Conservation (phyloP, 1,139 yeast species). For the Debaryomyces sp. region DNA sequence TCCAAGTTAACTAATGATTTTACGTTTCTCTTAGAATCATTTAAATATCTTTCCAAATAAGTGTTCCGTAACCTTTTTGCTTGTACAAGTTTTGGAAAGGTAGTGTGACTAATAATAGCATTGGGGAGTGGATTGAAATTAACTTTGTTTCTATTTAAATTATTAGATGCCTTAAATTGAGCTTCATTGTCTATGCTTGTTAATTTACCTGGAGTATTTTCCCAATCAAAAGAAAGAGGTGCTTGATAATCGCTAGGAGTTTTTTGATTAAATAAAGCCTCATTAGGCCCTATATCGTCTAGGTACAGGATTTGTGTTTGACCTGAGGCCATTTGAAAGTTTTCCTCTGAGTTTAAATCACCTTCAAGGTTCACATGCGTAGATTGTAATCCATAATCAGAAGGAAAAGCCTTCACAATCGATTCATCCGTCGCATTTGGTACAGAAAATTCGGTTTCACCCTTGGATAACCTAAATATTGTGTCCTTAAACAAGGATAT, state of each 20-base stretch:
- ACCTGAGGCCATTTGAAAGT: background rate
- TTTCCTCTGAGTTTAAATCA: background rate
- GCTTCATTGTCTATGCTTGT: background rate
- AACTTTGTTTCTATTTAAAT: background rate
- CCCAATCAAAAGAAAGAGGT: background rate
- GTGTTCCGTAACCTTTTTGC: slow-evolving; percentile 16
- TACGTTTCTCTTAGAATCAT: slow-evolving; percentile 14
- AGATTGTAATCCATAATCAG: background rate
- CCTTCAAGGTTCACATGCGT: background rate
- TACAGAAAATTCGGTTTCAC: background rate
- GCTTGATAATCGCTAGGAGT: background rate
- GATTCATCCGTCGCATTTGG: background rate
- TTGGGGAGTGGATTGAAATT: slow-evolving; percentile 14
- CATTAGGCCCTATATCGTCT: background rate
- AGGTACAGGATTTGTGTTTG: background rate
- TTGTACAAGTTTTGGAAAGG: slow-evolving; percentile 13
- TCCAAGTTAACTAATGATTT: slow-evolving; percentile 20
- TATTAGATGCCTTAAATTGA: slow-evolving; percentile 2
- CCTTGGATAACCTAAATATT: slow-evolving; percentile 8
- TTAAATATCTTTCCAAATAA: slow-evolving; percentile 17
- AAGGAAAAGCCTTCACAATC: background rate
- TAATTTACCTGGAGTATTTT: background rate
- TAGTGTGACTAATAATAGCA: slow-evolving; percentile 14
- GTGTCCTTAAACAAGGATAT: slow-evolving; percentile 24
- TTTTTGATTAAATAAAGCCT: background rate